A percentile compares a stretch with the other conserved stretches of the same genome.
Conservation (phyloP, 805 yeast genomes). For the Ogataea trehalophila region DNA sequence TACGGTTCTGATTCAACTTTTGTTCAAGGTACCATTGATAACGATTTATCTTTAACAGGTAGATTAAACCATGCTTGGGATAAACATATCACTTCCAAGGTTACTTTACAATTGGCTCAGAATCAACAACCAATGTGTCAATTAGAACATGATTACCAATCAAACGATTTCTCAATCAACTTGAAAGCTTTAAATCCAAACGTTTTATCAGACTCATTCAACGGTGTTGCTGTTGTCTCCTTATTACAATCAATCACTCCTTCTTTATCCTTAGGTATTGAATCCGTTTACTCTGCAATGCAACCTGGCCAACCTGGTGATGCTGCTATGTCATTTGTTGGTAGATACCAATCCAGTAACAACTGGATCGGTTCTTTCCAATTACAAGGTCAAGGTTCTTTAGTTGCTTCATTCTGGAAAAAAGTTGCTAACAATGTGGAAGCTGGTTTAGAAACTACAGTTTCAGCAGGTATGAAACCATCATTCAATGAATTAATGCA, state of each 20-base stretch:
- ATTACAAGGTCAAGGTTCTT: slow-evolving; percentile 86
- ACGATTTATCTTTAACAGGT: slow-evolving; percentile 79
- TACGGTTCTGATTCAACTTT: slow-evolving; percentile 83
- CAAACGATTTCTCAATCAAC: slow-evolving; percentile 81
- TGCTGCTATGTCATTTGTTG: slow-evolving; percentile 83
- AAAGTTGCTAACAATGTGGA: slow-evolving; percentile 89
- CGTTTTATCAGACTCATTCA: slow-evolving; percentile 63
- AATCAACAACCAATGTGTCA: slow-evolving; percentile 93
- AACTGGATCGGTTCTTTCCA: slow-evolving; percentile 94
- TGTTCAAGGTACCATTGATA: slow-evolving; percentile 88
- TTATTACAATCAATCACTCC: slow-evolving; percentile 85
- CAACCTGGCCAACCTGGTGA: slow-evolving; percentile 75
- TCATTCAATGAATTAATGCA: slow-evolving; percentile 71
- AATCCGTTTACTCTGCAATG: slow-evolving; percentile 79
- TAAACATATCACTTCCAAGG: slow-evolving; percentile 69
- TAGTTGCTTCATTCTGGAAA: slow-evolving; percentile 90
- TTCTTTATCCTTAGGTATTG: slow-evolving; percentile 82
- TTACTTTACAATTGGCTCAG: slow-evolving; percentile 80
- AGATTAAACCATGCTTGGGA: slow-evolving; percentile 91
- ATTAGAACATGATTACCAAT: slow-evolving; percentile 93
- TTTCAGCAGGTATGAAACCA: slow-evolving; percentile 75
- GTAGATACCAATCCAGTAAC: slow-evolving; percentile 74
- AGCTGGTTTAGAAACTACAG: slow-evolving; percentile 86
- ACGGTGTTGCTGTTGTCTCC: slow-evolving; percentile 92
- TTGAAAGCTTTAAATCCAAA: slow-evolving; percentile 90